Conservation (phyloP, 108 stramenopile genomes). For the Skeletonema potamos region DNA sequence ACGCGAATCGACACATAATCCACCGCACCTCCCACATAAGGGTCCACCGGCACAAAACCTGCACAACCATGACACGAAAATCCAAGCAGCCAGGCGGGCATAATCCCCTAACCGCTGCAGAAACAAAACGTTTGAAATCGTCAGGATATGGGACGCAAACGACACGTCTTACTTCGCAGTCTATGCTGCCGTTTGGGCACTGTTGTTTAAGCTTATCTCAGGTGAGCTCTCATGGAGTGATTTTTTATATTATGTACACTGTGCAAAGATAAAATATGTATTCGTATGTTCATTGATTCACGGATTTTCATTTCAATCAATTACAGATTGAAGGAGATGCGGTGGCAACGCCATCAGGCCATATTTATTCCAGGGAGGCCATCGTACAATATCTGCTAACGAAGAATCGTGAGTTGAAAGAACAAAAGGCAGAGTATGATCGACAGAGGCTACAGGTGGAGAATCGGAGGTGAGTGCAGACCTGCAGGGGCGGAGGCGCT, state of each 20-base stretch:
- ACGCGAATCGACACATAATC: too few relatives aligned
- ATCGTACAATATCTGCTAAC: conserved; percentile 79
- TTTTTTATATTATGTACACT: conserved; percentile 26
- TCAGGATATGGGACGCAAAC: conserved; percentile 72
- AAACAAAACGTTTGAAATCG: conserved; percentile 63
- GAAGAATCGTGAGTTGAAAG: conserved; percentile 64
- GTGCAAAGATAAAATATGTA: too few relatives aligned
- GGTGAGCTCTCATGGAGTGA: conserved; percentile 2
- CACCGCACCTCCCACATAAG: too few relatives aligned
- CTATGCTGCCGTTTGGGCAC: conserved; percentile 79
- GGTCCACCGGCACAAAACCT: too few relatives aligned
- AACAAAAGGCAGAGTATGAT: conserved; percentile 47
- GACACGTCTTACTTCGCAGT: conserved; percentile 62
- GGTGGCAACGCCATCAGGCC: conserved; percentile 53
- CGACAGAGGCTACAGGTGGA: conserved; percentile 16
- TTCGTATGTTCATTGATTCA: not conserved
- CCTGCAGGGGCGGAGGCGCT: too few relatives aligned
- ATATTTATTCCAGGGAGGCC: conserved; percentile 69
- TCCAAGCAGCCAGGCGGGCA: conserved; percentile 82
- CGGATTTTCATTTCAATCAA: not conserved
- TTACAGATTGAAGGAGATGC: conserved; percentile 24
- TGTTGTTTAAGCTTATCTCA: conserved; percentile 73
- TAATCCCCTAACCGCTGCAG: conserved; percentile 75
- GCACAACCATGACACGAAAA: conserved; percentile 71
- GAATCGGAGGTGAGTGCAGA: too few relatives aligned